Percentiles rank a stretch among this genome's conserved stretches.
phyloP scores from a whole-genome alignment of 1,139 yeast species.

The Kluyveromyces sp. region DNA sequence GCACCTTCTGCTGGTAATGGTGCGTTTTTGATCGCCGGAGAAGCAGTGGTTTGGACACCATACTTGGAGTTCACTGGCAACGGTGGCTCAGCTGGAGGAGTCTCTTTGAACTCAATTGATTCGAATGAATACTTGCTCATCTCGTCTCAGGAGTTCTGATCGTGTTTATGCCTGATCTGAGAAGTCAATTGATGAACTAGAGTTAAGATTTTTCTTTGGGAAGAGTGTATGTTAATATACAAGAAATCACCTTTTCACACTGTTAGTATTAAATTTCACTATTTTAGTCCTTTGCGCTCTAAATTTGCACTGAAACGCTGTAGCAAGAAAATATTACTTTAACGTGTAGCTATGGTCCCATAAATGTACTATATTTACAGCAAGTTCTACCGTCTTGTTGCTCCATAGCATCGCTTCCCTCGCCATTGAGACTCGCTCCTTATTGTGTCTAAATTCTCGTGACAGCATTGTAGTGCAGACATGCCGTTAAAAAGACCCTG shows the following conservation, averaged over 20 bases:
- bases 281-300: not conserved
- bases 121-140: constrained; percentile 12
- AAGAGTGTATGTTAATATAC: not conserved
- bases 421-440: too few species aligned
- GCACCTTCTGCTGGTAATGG: constrained; percentile 92
- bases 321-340: not conserved
- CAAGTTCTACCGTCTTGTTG: too few species aligned
- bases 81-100: constrained; percentile 12
- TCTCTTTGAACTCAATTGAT: constrained; percentile 10
- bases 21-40: constrained; percentile 75
- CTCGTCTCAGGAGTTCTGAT: not conserved
- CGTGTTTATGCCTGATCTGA: not conserved
- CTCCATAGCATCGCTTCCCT: too few species aligned
- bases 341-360: too few species aligned
- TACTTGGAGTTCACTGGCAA: constrained; percentile 10
- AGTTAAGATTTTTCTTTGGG: too few species aligned
- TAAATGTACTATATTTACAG: too few species aligned
- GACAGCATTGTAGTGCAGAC: too few species aligned
- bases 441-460: too few species aligned
- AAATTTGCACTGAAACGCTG: not conserved
- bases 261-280: not conserved
- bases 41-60: constrained; percentile 13
- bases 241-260: constrained; percentile 3
- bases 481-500: too few species aligned
- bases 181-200: too few species aligned